Evolutionary conservation across 2,329 filamentous ascomycete genomes (phyloP).

Genomic region (Fusarium decemcellulare): DNA sequence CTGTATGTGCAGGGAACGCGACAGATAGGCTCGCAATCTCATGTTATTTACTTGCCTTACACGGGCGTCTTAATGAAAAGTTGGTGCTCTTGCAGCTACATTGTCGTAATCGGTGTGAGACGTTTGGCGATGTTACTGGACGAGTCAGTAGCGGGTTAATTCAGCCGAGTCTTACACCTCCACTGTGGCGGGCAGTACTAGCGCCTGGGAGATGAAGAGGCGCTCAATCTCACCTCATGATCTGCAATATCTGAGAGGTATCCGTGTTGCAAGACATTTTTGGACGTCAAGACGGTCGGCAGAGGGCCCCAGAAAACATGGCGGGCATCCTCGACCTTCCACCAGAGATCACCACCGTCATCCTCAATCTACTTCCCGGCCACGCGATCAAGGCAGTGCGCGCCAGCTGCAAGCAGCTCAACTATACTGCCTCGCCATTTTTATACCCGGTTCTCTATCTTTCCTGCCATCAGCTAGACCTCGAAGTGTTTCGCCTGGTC

Average conservation of each 20-base stretch:
- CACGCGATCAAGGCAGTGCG: background rate
- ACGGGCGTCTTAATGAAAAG: conserved; percentile 12
- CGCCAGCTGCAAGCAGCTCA: background rate
- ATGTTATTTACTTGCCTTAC: conserved; percentile 11
- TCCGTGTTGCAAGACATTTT: no score
- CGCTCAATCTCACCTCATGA: no score
- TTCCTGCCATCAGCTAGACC: conserved; percentile 25
- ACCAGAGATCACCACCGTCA: background rate
- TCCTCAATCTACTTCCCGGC: background rate
- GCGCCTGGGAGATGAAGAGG: no score
- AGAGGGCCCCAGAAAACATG: background rate
- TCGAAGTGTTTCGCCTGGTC: conserved; percentile 10
- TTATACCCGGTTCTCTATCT: conserved; percentile 14
- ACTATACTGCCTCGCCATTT: background rate
- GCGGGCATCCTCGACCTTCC: background rate
- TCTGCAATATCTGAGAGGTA: no score
- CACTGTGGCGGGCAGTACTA: no score
- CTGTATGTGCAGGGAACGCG: conserved; percentile 4
- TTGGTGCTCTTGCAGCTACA: conserved; percentile 1
- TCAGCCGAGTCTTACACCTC: no score
- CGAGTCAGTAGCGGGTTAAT: no score
- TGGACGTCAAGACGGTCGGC: no score
- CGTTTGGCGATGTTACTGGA: no score
- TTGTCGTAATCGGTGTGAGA: background rate
- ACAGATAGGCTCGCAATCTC: conserved; percentile 7